Evolutionary conservation across 1,139 yeast genomes (phyloP), one percentile per base, ranked within the genome.

Genomic region (Candida tropicalis): DNA sequence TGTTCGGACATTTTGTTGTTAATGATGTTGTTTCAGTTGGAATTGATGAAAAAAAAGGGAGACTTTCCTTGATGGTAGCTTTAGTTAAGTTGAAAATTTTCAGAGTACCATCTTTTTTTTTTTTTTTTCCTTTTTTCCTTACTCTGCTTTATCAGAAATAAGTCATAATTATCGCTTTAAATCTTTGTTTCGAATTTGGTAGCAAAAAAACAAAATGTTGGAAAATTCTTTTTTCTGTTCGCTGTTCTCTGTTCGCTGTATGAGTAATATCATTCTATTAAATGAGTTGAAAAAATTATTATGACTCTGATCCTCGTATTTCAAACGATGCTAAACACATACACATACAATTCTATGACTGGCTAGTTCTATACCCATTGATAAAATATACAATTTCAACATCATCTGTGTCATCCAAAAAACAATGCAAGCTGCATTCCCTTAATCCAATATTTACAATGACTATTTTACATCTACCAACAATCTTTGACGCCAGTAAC

Each of bases 321-420:
- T 25, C 16, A n/a, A n/a, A n/a, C n/a, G n/a, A n/a, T n/a, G n/a
- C n/a, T n/a, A n/a, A n/a, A n/a, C n/a, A 13, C 11, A 20, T 20
- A 9, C 23, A 20, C 20, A 15, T 11, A 18, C 13, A 11, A 17
- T 27, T 17, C n/a, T n/a, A n/a, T n/a, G n/a, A 39, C 9, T 28
- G 37, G 10, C 36, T 24, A 12, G 38, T 25, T 39, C 61, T 59
- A 5, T 70, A 52, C 3, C 73, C 79, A 48, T 64, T 69, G 22
- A 80, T 68, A 52, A 75, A 79, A 54, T 78, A 82, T 4, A 79
- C 65, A 13, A 82, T 69, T 49, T 81, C 84, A 32, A 78, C 77
- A 33, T 76, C 79, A 28, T 77, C 81, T 13, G 74, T 68, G 40
- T 77, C 82, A 45, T 81, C 85, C 32, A 82, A 60, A 47, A 73